Evolutionary conservation across 1,284 basidiomycete genomes (phyloP).

Genomic region (Schizopora paradoxa): DNA sequence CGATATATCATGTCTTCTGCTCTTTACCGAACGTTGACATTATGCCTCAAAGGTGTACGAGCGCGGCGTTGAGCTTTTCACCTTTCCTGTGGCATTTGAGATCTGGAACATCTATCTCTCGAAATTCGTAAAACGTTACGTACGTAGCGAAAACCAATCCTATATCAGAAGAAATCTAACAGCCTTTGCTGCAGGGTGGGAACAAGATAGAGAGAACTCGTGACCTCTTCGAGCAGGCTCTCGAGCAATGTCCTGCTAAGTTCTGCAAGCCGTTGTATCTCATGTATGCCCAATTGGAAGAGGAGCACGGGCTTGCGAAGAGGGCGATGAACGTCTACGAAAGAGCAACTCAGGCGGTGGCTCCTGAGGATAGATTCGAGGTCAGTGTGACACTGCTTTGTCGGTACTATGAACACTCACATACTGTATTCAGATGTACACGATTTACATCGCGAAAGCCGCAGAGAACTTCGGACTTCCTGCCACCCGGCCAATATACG

Average conservation of each 20-base stretch:
- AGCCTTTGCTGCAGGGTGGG: slow-evolving; percentile 57
- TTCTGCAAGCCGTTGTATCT: slow-evolving; percentile 94
- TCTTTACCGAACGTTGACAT: slow-evolving; percentile 11
- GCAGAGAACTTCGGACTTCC: slow-evolving; percentile 94
- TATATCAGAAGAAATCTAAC: not conserved
- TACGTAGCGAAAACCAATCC: slow-evolving; percentile 35
- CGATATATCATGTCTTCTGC: slow-evolving; percentile 6
- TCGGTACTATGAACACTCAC: not conserved
- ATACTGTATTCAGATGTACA: slow-evolving; percentile 70
- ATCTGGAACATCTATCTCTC: slow-evolving; percentile 99
- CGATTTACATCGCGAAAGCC: slow-evolving; percentile 96
- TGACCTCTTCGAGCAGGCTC: slow-evolving; percentile 95
- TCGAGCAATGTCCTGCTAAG: slow-evolving; percentile 94
- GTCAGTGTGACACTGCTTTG: slow-evolving; percentile 38
- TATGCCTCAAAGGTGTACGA: slow-evolving; percentile 75
- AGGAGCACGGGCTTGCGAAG: slow-evolving; percentile 92
- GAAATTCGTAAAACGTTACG: slow-evolving; percentile 96
- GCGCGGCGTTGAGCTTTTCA: slow-evolving; percentile 95
- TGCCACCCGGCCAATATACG: slow-evolving; percentile 95
- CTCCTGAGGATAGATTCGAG: slow-evolving; percentile 91
- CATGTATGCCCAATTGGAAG: slow-evolving; percentile 93
- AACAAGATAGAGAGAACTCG: slow-evolving; percentile 91
- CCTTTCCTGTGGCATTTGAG: slow-evolving; percentile 97
- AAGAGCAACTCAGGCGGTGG: slow-evolving; percentile 82
- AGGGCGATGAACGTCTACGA: slow-evolving; percentile 96